These are phyloP conservation scores for Hibiscus tridactylites DNA, from an alignment of 345 rosid species.

Conservation along the genomic window DNA sequence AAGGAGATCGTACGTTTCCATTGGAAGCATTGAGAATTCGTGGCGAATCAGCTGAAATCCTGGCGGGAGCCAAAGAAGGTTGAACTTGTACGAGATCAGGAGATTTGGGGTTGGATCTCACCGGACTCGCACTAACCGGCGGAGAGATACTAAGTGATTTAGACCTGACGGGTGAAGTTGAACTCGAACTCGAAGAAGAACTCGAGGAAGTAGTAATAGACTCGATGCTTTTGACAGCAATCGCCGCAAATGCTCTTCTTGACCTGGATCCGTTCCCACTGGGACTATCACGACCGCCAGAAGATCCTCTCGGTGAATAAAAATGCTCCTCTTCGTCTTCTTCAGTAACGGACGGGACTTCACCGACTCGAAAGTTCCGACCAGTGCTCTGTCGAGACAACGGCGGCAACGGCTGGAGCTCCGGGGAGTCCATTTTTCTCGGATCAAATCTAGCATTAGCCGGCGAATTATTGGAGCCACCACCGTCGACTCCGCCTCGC, in stretches of 20 bases:
- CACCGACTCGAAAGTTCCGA: slow-evolving; percentile 32
- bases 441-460: slow-evolving; percentile 32
- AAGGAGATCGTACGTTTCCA: slow-evolving; percentile 26
- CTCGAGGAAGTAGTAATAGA: slow-evolving; percentile 51
- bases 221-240: slow-evolving; percentile 30
- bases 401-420: slow-evolving; percentile 90
- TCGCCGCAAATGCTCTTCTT: slow-evolving; percentile 38
- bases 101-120: slow-evolving; percentile 51
- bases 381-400: slow-evolving; percentile 43
- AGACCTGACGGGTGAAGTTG: slow-evolving; percentile 75
- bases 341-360: slow-evolving; percentile 42
- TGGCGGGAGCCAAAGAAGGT: slow-evolving; percentile 9
- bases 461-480: slow-evolving; percentile 12
- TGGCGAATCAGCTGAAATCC: slow-evolving; percentile 17
- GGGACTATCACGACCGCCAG: slow-evolving; percentile 49
- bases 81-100: slow-evolving; percentile 23
- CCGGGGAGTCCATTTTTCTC: slow-evolving; percentile 79
- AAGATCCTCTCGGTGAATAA: slow-evolving; percentile 81
- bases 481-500: slow-evolving; percentile 27
- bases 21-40: slow-evolving; percentile 1
- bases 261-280: slow-evolving; percentile 66
- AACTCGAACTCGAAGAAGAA: slow-evolving; percentile 63
- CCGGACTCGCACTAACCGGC: slow-evolving; percentile 54
- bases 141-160: slow-evolving; percentile 74
- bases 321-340: slow-evolving; percentile 73